Conservation (phyloP, 2,329 filamentous ascomycete species). For the Botrytis porri region DNA sequence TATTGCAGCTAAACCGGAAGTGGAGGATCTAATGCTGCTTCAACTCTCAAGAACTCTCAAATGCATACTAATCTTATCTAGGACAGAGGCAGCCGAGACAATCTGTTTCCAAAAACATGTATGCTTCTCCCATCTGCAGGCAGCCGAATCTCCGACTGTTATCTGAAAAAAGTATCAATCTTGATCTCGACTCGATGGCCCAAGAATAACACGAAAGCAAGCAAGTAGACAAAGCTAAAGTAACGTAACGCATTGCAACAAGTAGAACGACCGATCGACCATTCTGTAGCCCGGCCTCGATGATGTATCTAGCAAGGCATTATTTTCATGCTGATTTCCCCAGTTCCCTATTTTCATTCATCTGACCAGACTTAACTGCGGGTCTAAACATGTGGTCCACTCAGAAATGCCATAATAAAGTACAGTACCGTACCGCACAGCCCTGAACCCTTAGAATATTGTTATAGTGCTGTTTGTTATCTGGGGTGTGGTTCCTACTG, state of each 20-base stretch:
- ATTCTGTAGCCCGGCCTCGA: not conserved
- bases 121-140: not conserved
- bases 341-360: conserved; percentile 1
- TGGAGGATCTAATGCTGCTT: conserved; percentile 6
- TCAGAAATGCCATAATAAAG: not conserved
- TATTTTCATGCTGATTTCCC: not conserved
- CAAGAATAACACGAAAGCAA: conserved; percentile 12
- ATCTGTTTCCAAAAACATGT: not conserved
- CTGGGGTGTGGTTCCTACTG: not conserved
- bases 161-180: not conserved
- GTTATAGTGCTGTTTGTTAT: not conserved
- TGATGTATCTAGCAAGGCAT: not conserved
- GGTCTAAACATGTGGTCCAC: conserved; percentile 8
- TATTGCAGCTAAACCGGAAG: conserved; percentile 8
- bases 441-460: not conserved
- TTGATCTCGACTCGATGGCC: conserved; percentile 2
- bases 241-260: not conserved
- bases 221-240: not conserved
- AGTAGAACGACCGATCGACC: not conserved
- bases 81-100: not conserved
- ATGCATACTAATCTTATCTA: not conserved
- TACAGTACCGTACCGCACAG: not conserved
- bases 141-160: conserved; percentile 10
- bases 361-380: conserved; percentile 15
- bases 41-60: not conserved